Percentiles rank a stretch among this genome's conserved stretches.
phyloP scores from a whole-genome alignment of 768 basidiomycete genomes.

The Crepidotus variabilis region DNA sequence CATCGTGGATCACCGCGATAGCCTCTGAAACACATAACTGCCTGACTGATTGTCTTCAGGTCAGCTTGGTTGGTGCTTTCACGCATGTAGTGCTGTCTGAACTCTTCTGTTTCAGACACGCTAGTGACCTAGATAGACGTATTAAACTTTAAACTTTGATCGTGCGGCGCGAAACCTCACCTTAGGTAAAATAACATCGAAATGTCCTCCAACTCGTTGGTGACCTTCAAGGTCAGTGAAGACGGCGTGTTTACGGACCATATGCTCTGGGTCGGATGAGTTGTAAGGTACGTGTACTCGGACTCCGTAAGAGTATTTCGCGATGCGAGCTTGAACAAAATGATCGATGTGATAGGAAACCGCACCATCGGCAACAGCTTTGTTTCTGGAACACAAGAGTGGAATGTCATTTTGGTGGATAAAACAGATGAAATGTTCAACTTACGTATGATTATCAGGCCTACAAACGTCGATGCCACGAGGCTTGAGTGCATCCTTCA shows the following conservation, averaged over 20 bases:
- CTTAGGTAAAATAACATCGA: slow-evolving; percentile 33
- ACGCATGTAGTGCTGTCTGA: slow-evolving; percentile 8
- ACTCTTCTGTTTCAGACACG: slow-evolving; percentile 21
- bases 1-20: slow-evolving; percentile 13
- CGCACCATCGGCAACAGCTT: slow-evolving; percentile 23
- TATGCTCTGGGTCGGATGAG: slow-evolving; percentile 32
- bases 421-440: not conserved
- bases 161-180: slow-evolving; percentile 16
- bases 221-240: slow-evolving; percentile 27
- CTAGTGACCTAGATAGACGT: slow-evolving; percentile 13
- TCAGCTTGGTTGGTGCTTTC: slow-evolving; percentile 3
- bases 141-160: not conserved
- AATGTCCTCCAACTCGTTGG: slow-evolving; percentile 27
- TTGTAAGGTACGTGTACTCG: slow-evolving; percentile 4
- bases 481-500: slow-evolving; percentile 31
- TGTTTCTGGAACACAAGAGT: slow-evolving; percentile 12
- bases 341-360: slow-evolving; percentile 15
- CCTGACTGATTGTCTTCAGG: slow-evolving; percentile 8
- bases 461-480: slow-evolving; percentile 32
- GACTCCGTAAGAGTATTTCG: slow-evolving; percentile 9
- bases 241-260: slow-evolving; percentile 19
- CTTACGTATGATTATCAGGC: slow-evolving; percentile 43
- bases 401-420: not conserved
- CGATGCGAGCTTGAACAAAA: slow-evolving; percentile 13
- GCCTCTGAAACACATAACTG: slow-evolving; percentile 20